Evolutionary conservation across 192 early-diverging fungal species (phyloP), one percentile per base, ranked within the genome.

Genomic region (Coemansia sp.): DNA sequence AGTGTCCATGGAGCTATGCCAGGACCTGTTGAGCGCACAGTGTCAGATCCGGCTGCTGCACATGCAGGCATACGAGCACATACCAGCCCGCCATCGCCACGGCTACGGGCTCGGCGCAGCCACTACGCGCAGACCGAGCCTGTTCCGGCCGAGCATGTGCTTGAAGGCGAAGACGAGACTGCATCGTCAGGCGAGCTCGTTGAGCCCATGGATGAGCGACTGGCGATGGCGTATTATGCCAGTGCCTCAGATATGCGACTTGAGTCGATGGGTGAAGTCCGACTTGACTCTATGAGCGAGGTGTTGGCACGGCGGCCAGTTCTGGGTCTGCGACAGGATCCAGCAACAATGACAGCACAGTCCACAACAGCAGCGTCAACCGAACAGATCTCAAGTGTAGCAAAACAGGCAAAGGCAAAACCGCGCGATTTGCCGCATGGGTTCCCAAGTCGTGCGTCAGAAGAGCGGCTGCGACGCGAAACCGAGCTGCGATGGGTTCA

Each of bases 401-500:
- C 69, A 1, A 62, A 62, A 10, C 55, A 50, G 32, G 60, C 67
- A 15, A 61, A 21, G 5, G 67, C 60, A 23, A 65, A 74, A 15
- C 19, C 72, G 6, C 65, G 65, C 22, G 69, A 75, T 17, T 27
- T 68, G 48, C 55, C 68, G 17, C 70, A 68, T 17, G 72, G 72
- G 15, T 81, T 75, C 37, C 72, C 73, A 10, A 76, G 69, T 43
- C 71, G 70, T 45, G 57, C 63, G 14, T 75, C 73, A 2, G 73
- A 81, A 63, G 73, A 81, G 54, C 66, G 73, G 22, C 63, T 81
- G 60, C 79, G 72, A 38, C 73, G 79, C 49, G 79, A 81, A 65
- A 76, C 79, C 0, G 79, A 81, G 49, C 71, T 81, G 39, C 68
- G 70, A 7, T 81, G 79, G 79, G 67, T 81, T 10, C 70, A 76